A percentile compares a stretch with the other conserved stretches of the same genome.
Conservation (phyloP, 495 filamentous ascomycete species). For the Podospora pseudocomata region DNA sequence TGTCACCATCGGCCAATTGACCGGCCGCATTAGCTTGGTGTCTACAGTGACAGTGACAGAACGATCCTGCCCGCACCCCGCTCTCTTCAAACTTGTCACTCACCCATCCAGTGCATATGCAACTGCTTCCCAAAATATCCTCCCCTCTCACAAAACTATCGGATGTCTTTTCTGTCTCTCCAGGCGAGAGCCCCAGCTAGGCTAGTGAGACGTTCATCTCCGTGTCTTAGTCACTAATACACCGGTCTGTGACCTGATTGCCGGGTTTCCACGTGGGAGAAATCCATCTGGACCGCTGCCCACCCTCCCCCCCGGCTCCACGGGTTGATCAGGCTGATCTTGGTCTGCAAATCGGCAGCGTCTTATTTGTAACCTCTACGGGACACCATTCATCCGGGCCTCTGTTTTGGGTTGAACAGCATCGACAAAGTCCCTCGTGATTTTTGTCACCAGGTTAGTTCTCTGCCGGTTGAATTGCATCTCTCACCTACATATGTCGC, state of each 20-base stretch:
- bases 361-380: background rate
- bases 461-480: background rate
- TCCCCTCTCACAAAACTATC: background rate
- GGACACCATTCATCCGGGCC: background rate
- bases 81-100: background rate
- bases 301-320: background rate
- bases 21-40: background rate
- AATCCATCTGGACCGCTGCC: background rate
- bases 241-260: background rate
- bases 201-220: background rate
- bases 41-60: conserved; percentile 1
- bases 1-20: background rate
- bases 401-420: background rate
- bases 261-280: background rate
- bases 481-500: background rate
- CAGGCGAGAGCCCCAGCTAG: background rate
- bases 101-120: no score
- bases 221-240: background rate
- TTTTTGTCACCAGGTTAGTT: background rate
- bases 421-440: background rate
- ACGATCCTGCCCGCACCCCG: background rate
- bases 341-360: background rate
- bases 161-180: background rate
- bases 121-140: no score
- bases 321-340: background rate